These are phyloP conservation scores for Cystobasidiaceae sp. DNA, from an alignment of 1,284 basidiomycete genomes.

Conservation along the genomic window DNA sequence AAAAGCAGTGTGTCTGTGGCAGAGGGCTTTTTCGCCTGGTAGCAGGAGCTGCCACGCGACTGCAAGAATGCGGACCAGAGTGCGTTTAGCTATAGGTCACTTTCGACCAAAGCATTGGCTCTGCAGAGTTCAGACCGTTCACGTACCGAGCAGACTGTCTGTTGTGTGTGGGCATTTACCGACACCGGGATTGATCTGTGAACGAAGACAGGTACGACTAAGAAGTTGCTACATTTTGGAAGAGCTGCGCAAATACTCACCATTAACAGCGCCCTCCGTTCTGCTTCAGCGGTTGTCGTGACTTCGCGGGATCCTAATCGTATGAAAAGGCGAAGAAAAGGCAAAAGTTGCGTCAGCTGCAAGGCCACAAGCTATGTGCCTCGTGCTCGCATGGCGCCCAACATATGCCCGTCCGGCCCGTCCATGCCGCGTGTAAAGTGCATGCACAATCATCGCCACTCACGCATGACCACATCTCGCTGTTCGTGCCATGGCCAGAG, in stretches of 20 bases:
- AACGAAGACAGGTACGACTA: no score
- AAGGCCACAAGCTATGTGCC: no score
- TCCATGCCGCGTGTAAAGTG: no score
- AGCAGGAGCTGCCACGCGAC: slow-evolving; percentile 30
- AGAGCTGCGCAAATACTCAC: not conserved
- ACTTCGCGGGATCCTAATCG: slow-evolving; percentile 15
- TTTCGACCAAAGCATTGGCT: not conserved
- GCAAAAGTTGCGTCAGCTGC: no score
- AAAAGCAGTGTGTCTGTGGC: slow-evolving; percentile 28
- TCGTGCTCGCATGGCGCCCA: no score
- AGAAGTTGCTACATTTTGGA: not conserved
- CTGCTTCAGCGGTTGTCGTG: slow-evolving; percentile 29
- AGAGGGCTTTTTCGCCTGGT: slow-evolving; percentile 27
- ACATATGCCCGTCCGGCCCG: no score
- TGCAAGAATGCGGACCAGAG: not conserved
- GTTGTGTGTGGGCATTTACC: slow-evolving; percentile 20
- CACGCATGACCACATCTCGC: slow-evolving; percentile 28
- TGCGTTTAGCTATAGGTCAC: not conserved
- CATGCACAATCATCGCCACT: not conserved
- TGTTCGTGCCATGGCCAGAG: slow-evolving; percentile 23
- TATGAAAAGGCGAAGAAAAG: no score
- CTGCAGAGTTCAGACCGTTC: not conserved
- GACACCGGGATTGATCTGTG: slow-evolving; percentile 24
- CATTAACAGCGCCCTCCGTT: slow-evolving; percentile 23
- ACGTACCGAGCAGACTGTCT: slow-evolving; percentile 19